These are phyloP conservation scores for Penicillium sp. DNA, from an alignment of 2,329 filamentous ascomycete genomes.

Conservation along the genomic window DNA sequence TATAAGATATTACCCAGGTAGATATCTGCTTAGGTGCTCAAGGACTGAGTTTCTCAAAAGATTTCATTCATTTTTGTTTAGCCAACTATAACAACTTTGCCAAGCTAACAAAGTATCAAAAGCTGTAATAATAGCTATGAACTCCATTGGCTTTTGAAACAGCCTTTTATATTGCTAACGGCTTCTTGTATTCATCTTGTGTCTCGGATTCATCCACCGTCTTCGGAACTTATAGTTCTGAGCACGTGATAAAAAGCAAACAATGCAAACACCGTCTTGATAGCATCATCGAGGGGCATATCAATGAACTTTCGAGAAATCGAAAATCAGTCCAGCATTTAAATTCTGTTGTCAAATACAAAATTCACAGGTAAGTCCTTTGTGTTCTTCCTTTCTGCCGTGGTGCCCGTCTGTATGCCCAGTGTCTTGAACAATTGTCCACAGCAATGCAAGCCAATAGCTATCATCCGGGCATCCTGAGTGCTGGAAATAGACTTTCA, in stretches of 20 bases:
- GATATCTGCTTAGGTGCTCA: too few relatives aligned
- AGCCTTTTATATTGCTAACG: background rate
- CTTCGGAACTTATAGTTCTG: background rate
- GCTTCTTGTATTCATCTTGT: background rate
- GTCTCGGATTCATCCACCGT: background rate
- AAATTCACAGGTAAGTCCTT: background rate
- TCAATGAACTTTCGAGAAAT: background rate
- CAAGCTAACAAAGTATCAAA: background rate
- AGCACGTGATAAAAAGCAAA: slow-evolving; percentile 1
- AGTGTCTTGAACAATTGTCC: background rate
- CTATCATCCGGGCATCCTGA: background rate
- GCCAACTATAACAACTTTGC: background rate
- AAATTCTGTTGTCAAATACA: background rate
- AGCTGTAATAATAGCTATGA: background rate
- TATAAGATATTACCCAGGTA: background rate
- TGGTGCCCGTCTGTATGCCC: background rate
- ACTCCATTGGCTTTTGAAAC: background rate
- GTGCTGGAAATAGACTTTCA: background rate
- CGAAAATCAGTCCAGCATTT: background rate
- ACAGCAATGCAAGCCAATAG: background rate
- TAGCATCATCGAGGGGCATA: slow-evolving; percentile 22
- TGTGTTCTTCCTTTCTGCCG: accelerated
- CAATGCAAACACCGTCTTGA: slow-evolving; percentile 5
- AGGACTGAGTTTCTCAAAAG: background rate
- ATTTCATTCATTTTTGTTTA: background rate